Conservation (phyloP, 495 filamentous ascomycete genomes). For the Hypoxylon subgilvum region DNA sequence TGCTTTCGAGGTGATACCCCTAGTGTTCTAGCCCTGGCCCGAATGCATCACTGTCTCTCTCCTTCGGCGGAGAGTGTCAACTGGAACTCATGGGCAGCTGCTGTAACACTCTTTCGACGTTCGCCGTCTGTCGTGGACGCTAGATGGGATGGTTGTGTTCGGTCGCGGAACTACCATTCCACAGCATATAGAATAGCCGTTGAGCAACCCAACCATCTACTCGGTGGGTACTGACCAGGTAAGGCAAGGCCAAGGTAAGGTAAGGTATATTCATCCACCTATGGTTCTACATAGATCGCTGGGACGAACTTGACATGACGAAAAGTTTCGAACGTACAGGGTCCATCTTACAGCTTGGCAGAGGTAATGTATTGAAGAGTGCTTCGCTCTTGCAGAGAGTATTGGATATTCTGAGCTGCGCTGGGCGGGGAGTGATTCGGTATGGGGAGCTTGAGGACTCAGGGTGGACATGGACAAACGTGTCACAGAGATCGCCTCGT, state of each 20-base stretch:
- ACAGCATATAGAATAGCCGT: constrained; percentile 19
- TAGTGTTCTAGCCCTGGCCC: constrained; percentile 11
- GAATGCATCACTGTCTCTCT: constrained; percentile 3
- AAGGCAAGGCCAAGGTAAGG: too few species aligned
- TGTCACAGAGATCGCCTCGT: constrained; percentile 32
- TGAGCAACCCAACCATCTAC: constrained; percentile 9
- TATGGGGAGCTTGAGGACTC: neutral
- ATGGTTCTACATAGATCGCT: constrained; percentile 4
- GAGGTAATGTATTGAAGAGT: constrained; percentile 1
- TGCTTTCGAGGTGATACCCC: constrained; percentile 11
- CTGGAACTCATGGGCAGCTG: constrained; percentile 9
- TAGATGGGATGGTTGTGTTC: constrained; percentile 16
- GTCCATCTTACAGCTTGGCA: neutral
- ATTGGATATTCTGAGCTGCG: constrained; percentile 2
- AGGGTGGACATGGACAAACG: constrained; percentile 11
- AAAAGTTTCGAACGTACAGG: neutral
- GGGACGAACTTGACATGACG: constrained; percentile 5
- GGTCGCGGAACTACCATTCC: constrained; percentile 6
- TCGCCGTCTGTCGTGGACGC: constrained; percentile 11
- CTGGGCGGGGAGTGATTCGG: neutral
- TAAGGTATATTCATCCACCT: constrained; percentile 3
- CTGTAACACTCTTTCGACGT: constrained; percentile 12
- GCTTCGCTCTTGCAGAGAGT: neutral
- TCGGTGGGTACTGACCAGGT: neutral
- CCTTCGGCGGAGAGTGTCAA: neutral